These are phyloP conservation scores for Talaromyces amestolkiae DNA, from an alignment of 2,329 filamentous ascomycete species.

Conservation along the genomic window DNA sequence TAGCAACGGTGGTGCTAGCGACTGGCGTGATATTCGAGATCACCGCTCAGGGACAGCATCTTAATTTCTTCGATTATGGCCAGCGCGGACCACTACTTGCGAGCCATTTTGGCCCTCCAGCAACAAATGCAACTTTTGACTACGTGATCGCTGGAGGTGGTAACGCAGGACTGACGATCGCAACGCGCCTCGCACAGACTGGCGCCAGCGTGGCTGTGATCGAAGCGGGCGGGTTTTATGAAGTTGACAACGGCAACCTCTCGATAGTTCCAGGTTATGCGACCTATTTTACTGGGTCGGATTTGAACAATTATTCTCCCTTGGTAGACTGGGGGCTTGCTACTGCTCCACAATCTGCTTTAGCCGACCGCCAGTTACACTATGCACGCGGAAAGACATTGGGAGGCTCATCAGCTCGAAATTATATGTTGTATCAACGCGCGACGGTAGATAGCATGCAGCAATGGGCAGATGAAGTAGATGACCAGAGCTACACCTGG, in stretches of 20 bases:
- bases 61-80: constrained; percentile 2
- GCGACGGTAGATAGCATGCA: constrained; percentile 32
- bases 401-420: constrained; percentile 24
- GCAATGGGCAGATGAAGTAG: constrained; percentile 38
- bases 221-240: constrained; percentile 29
- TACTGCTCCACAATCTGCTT: constrained; percentile 24
- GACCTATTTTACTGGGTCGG: constrained; percentile 25
- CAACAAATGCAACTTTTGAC: constrained; percentile 21
- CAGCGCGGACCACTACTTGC: constrained; percentile 10
- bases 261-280: constrained; percentile 28
- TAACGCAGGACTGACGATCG: neutral
- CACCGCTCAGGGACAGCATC: neutral
- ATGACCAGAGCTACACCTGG: constrained; percentile 35
- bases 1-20: neutral
- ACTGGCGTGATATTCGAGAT: neutral
- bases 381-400: constrained; percentile 31
- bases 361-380: constrained; percentile 20
- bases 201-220: constrained; percentile 9
- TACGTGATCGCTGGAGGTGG: constrained; percentile 6
- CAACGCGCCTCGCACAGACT: constrained; percentile 26
- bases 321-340: constrained; percentile 29
- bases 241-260: constrained; percentile 33
- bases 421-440: constrained; percentile 30
- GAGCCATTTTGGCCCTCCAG: constrained; percentile 20
- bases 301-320: constrained; percentile 22